phyloP scores from a whole-genome alignment of 2,329 filamentous ascomycete species.

The Clarireedia hainanense region DNA sequence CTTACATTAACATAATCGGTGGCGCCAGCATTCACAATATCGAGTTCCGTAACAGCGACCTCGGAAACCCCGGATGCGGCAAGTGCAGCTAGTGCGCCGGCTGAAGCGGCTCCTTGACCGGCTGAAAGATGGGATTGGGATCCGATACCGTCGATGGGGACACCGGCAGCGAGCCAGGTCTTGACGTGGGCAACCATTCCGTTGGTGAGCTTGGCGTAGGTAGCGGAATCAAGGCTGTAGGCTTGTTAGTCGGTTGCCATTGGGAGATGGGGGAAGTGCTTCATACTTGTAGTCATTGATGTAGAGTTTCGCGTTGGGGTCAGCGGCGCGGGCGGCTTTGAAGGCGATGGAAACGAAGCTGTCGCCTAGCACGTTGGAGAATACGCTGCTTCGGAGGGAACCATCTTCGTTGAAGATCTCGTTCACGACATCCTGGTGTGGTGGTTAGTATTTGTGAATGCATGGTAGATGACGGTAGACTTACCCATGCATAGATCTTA shows the following conservation, averaged over 20 bases:
- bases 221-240: slow-evolving; percentile 48
- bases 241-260: slow-evolving; percentile 31
- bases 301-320: slow-evolving; percentile 62
- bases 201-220: slow-evolving; percentile 50
- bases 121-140: slow-evolving; percentile 13
- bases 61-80: slow-evolving; percentile 45
- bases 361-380: slow-evolving; percentile 61
- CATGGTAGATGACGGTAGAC: neutral
- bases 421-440: slow-evolving; percentile 49
- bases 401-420: slow-evolving; percentile 48
- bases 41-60: slow-evolving; percentile 53
- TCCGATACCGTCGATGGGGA: slow-evolving; percentile 57
- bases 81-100: slow-evolving; percentile 20
- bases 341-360: slow-evolving; percentile 65
- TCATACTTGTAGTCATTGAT: slow-evolving; percentile 62
- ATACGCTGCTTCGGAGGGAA: slow-evolving; percentile 36
- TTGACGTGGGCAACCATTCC: slow-evolving; percentile 51
- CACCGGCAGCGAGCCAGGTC: slow-evolving; percentile 53
- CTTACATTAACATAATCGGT: slow-evolving; percentile 15
- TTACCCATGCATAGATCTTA: slow-evolving; percentile 48
- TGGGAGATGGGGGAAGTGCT: slow-evolving; percentile 39
- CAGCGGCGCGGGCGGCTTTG: slow-evolving; percentile 56
- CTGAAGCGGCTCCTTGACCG: slow-evolving; percentile 5
- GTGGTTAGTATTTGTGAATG: neutral
- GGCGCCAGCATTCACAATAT: slow-evolving; percentile 36